Percentiles rank a stretch among this genome's conserved stretches.
These are phyloP conservation scores for Chlorella sp. DNA, from an alignment of 139 green algal species.

Conservation along the genomic window DNA sequence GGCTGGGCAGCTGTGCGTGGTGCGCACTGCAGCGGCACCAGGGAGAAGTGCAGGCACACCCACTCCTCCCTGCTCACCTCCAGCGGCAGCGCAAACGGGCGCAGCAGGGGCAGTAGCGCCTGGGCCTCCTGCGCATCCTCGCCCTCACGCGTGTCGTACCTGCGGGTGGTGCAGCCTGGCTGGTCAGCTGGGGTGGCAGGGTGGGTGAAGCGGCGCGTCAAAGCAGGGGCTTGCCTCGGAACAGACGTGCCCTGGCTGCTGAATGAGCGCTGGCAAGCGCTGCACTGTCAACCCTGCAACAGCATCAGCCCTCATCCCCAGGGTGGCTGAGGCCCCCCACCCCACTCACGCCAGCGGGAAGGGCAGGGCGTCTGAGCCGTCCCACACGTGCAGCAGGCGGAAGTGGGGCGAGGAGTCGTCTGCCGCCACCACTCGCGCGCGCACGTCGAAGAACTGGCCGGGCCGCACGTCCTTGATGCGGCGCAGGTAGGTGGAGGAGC, in stretches of 20 bases:
- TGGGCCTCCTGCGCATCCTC: not conserved
- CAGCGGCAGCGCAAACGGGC: conserved; percentile 17
- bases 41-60: not conserved
- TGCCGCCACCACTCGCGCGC: conserved; percentile 22
- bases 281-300: no score
- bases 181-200: not conserved
- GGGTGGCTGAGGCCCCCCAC: no score
- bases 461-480: conserved; percentile 38
- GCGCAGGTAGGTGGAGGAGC: conserved; percentile 35
- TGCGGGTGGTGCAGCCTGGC: not conserved
- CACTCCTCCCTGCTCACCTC: not conserved
- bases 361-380: conserved; percentile 49
- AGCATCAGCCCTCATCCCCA: no score
- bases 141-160: conserved; percentile 17
- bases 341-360: conserved; percentile 26
- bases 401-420: not conserved
- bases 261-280: no score
- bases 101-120: not conserved
- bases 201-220: not conserved
- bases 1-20: not conserved
- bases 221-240: no score
- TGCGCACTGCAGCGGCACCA: not conserved
- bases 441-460: conserved; percentile 40
- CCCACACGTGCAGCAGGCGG: conserved; percentile 49
- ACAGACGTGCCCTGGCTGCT: no score